These are phyloP conservation scores for Sarcodon aspratus DNA, from an alignment of 768 basidiomycete species.

Conservation along the genomic window DNA sequence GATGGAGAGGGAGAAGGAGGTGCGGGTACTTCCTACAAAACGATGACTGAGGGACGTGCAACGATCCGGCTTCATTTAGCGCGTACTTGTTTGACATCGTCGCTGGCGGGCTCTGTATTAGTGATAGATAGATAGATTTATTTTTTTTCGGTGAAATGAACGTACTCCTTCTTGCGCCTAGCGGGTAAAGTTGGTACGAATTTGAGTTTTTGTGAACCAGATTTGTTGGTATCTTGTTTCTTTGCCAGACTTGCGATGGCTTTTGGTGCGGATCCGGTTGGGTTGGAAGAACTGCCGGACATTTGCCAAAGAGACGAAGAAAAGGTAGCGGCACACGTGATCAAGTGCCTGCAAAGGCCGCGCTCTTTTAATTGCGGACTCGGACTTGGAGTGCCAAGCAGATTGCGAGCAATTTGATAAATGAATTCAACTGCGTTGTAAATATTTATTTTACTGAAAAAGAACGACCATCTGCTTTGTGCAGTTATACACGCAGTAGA, in stretches of 20 bases:
- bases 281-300: too few relatives aligned
- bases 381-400: too few relatives aligned
- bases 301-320: too few relatives aligned
- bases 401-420: too few relatives aligned
- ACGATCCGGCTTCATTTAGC: neutral
- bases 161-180: conserved; percentile 75
- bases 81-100: conserved; percentile 57
- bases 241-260: conserved; percentile 72
- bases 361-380: too few relatives aligned
- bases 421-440: too few relatives aligned
- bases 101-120: conserved; percentile 11
- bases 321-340: too few relatives aligned
- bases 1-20: conserved; percentile 19
- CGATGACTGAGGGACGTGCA: too few relatives aligned
- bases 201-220: conserved; percentile 70
- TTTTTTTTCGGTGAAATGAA: conserved; percentile 14
- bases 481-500: too few relatives aligned
- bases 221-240: conserved; percentile 53
- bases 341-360: too few relatives aligned
- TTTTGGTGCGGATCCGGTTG: conserved; percentile 27
- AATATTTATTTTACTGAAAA: too few relatives aligned
- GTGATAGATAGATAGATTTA: conserved; percentile 7
- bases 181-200: conserved; percentile 69
- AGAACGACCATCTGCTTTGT: too few relatives aligned
- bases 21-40: conserved; percentile 35